Evolutionary conservation across 305 asterid genomes (phyloP), one percentile per base, ranked within the genome.

Genomic region (Euphrasia arctica): DNA sequence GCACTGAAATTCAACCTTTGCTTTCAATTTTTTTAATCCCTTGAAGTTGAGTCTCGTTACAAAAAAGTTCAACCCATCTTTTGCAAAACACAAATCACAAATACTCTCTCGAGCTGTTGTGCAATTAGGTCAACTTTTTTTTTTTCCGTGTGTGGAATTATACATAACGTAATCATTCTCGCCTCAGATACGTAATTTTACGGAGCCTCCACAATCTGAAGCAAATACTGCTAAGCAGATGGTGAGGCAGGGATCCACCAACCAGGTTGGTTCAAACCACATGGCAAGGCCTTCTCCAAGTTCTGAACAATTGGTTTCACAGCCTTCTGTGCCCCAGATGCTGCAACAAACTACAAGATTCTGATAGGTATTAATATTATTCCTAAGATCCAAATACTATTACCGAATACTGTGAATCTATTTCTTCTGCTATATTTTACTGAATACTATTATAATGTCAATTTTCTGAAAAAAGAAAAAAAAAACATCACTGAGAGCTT

Each of bases 261-360:
- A 81, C 72, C 84, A 78, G 58, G 78, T 74, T 71, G 84, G 83
- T 65, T 71, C 72, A 42, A 80, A 74, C 79, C 82, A 77, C 65
- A 76, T 75, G 78, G 74, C 83, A 34, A 79, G 84, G 68, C 71
- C 87, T 63, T 82, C 90, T 67, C 78, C 87, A 61, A 83, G 86
- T 75, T 79, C 94, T 10, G 95, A 83, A 70, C 88, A 83, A 72
- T 77, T 85, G 77, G 85, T 67, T 62, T 80, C 84, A 60, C 87
- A 81, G 68, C 66, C 95, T 63, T 70, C 82, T 56, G 76, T 77
- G 55, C 81, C 93, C 58, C 85, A 79, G 67, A 81, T 79, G 78
- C 74, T 81, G 80, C 89, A 83, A 75, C 94, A 83, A 57, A 72
- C 75, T 9, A 79, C 77, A 67, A 74, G 85, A 73, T 80, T 79